Percentiles rank a stretch among this genome's conserved stretches.
phyloP scores from a whole-genome alignment of 31 red algal species.

The Odonthalia washingtoniensis region DNA sequence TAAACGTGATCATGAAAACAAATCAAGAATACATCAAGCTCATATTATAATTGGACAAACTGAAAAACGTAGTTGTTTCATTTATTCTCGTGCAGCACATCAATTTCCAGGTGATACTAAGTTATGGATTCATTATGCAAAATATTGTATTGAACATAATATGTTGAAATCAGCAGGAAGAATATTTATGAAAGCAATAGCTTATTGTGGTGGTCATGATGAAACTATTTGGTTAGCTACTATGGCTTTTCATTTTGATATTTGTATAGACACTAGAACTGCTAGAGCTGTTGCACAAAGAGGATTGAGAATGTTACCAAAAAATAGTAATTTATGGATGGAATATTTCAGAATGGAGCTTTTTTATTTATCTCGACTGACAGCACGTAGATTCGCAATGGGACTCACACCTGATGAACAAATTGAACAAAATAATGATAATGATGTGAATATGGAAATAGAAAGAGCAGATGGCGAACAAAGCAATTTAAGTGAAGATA shows the following conservation, averaged over 20 bases:
- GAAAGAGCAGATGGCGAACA: not conserved
- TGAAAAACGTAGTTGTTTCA: conserved; percentile 52
- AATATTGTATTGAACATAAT: conserved; percentile 55
- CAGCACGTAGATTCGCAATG: conserved; percentile 56
- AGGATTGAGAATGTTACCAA: conserved; percentile 44
- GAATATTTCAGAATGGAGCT: conserved; percentile 77
- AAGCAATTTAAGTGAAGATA: not conserved
- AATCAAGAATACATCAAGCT: conserved; percentile 7
- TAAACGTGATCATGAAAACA: not conserved
- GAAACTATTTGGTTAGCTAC: conserved; percentile 62
- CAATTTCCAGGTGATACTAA: conserved; percentile 59
- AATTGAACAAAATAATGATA: not conserved
- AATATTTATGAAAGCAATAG: conserved; percentile 65
- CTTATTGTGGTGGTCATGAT: conserved; percentile 36
- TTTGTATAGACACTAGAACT: conserved; percentile 36
- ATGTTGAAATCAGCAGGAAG: conserved; percentile 30
- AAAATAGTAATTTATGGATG: conserved; percentile 46
- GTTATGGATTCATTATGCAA: conserved; percentile 71
- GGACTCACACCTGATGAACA: conserved; percentile 12
- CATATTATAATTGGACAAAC: conserved; percentile 26
- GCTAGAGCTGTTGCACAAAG: conserved; percentile 63
- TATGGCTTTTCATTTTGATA: conserved; percentile 75
- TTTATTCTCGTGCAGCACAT: conserved; percentile 63
- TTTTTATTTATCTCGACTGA: conserved; percentile 49
- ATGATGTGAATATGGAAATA: not conserved